These are phyloP conservation scores for Fagopyrum tataricum DNA, from an alignment of 148 eudicot species.

Conservation along the genomic window DNA sequence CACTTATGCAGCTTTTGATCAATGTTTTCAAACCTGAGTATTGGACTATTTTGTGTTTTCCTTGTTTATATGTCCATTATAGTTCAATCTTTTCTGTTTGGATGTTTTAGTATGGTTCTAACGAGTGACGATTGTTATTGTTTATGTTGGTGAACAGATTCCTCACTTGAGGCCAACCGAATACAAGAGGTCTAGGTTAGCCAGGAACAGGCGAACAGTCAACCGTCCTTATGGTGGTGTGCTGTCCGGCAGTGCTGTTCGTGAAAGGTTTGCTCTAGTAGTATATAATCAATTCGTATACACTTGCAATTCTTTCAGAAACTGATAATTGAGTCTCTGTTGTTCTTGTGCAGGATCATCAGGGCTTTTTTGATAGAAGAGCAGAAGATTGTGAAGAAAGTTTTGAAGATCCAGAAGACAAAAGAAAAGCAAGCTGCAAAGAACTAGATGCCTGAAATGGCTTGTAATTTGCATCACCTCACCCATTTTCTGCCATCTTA, in stretches of 20 bases:
- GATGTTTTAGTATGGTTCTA: neutral
- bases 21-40: too few species aligned
- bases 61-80: neutral
- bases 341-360: neutral
- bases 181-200: slow-evolving; percentile 34
- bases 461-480: neutral
- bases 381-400: slow-evolving; percentile 58
- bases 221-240: slow-evolving; percentile 53
- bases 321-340: neutral
- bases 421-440: slow-evolving; percentile 41
- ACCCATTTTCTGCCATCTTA: neutral
- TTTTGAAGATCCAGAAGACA: slow-evolving; percentile 50
- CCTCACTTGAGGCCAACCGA: slow-evolving; percentile 11
- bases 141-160: neutral
- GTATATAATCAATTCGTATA: neutral
- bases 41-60: too few species aligned
- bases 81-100: neutral
- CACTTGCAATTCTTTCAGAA: neutral
- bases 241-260: slow-evolving; percentile 36
- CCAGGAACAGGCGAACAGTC: slow-evolving; percentile 41
- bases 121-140: neutral
- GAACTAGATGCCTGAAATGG: slow-evolving; percentile 22
- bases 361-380: slow-evolving; percentile 35
- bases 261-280: slow-evolving; percentile 30
- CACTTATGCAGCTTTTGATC: too few species aligned